Percentiles rank a stretch among this genome's conserved stretches.
Evolutionary conservation across 2,329 filamentous ascomycete species (phyloP).

Genomic region (Botrytis fabae): DNA sequence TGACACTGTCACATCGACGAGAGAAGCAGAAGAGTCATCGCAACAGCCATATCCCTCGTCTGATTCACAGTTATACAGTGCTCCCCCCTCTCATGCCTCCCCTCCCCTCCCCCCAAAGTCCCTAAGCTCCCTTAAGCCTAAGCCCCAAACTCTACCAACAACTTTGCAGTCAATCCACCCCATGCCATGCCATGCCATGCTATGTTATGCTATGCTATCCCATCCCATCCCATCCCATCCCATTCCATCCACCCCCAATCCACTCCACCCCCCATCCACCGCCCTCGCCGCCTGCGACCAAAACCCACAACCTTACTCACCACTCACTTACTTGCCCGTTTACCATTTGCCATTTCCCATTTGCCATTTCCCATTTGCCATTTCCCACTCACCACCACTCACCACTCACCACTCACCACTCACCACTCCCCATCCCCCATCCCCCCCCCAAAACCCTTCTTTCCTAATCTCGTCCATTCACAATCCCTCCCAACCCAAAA

Average conservation of each 20-base stretch:
- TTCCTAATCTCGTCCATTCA: conserved; percentile 19
- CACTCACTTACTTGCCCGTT: background rate
- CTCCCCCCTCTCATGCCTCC: too few species aligned
- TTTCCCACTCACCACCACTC: background rate
- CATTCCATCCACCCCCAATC: background rate
- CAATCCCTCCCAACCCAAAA: conserved; percentile 19
- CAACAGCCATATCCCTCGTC: too few species aligned
- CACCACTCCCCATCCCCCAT: background rate
- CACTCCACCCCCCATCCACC: background rate
- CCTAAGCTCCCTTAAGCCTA: conserved; percentile 3
- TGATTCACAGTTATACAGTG: background rate
- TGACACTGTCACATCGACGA: too few species aligned
- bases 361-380: background rate
- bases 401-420: background rate
- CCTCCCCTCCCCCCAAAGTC: background rate
- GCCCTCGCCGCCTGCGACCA: background rate
- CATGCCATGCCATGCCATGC: background rate
- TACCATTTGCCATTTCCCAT: background rate
- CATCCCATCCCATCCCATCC: background rate
- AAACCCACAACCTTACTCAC: background rate
- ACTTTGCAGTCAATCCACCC: background rate
- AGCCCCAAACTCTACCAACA: conserved; percentile 7
- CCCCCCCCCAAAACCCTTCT: background rate
- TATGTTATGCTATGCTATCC: too few species aligned
- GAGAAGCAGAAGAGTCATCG: too few species aligned